Percentiles rank a stretch among this genome's conserved stretches.
These are phyloP conservation scores for Sugiyamaella valdiviana DNA, from an alignment of 805 yeast species.

Conservation along the genomic window DNA sequence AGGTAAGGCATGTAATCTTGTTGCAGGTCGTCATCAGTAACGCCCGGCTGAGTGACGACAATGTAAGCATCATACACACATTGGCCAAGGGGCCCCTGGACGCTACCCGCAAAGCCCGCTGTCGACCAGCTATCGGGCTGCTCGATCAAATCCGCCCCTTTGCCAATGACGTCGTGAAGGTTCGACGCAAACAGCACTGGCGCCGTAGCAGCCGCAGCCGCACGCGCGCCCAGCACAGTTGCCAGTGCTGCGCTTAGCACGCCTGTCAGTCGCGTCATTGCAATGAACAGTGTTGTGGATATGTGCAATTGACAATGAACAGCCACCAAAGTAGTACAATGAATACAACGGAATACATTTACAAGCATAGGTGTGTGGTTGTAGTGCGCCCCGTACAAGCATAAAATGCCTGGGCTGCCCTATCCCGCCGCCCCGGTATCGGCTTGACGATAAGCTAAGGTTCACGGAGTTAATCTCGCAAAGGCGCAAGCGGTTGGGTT, in stretches of 20 bases:
- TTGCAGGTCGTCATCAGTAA: slow-evolving; percentile 38
- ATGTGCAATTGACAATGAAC: neutral
- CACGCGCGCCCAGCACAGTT: neutral
- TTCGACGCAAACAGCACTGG: slow-evolving; percentile 9
- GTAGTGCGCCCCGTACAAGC: no score
- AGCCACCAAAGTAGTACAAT: neutral
- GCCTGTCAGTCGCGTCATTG: neutral
- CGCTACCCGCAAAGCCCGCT: slow-evolving; percentile 1
- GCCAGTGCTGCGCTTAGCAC: neutral
- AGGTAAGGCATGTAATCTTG: slow-evolving; percentile 39
- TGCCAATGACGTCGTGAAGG: neutral
- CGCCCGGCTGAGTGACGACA: slow-evolving; percentile 49
- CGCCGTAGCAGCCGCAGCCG: neutral
- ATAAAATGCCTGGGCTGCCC: no score
- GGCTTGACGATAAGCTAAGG: no score
- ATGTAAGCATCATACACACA: slow-evolving; percentile 56
- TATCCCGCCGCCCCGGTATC: no score
- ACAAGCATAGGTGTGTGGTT: no score
- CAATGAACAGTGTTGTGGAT: neutral
- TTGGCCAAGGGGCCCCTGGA: slow-evolving; percentile 12
- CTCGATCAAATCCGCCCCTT: neutral
- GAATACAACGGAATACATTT: neutral
- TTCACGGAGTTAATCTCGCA: no score
- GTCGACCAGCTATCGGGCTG: neutral
- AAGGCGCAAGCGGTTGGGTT: no score